Evolutionary conservation across 2,329 filamentous ascomycete genomes (phyloP), one percentile per base, ranked within the genome.

Genomic region (Neurospora sp.): DNA sequence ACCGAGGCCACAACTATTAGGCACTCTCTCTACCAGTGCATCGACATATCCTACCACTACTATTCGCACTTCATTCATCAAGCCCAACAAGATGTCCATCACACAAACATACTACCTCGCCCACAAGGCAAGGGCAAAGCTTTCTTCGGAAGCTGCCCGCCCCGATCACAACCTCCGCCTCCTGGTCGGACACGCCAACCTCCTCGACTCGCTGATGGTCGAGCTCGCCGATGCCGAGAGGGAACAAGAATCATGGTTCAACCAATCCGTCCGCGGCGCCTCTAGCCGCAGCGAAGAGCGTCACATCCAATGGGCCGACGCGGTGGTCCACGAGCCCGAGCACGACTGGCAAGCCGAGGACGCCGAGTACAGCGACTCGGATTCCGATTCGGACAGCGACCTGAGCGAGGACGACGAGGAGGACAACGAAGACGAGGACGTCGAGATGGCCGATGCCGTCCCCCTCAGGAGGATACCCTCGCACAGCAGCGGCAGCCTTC

Each of bases 91-190:
- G 70, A 98, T 98, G 96, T 96, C 92, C 80, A 91, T 98, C 84
- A 96, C 95, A 37, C 93, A 97, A 83, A 98, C 95, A 72, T 99
- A 98, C 91, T 97, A 93, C 85, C 91, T 98, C 77, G 96, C 96
- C 80, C 94, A 97, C 86, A 95, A 94, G 82, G 96, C 96, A 79
- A 90, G 96, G 81, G 91, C 90, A 77, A 99, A 99, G 93, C 93
- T 99, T 79, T 93, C 93, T 74, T 88, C 87, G 74, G 95, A 98
- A 84, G 96, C 96, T 84, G 89, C 90, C 81, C 91, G 91, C 78
- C 86, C 92, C 77, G 95, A 98, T 80, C 96, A 98, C 87, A 90
- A 98, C 85, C 92, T 99, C 73, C 90, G 95, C 79, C 89, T 96
- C 66, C 91, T 99, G 72, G 96, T 99, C 77, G 96, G 95, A 77